Conservation (phyloP, 2,329 filamentous ascomycete genomes). For the Stagonosporopsis vannaccii region DNA sequence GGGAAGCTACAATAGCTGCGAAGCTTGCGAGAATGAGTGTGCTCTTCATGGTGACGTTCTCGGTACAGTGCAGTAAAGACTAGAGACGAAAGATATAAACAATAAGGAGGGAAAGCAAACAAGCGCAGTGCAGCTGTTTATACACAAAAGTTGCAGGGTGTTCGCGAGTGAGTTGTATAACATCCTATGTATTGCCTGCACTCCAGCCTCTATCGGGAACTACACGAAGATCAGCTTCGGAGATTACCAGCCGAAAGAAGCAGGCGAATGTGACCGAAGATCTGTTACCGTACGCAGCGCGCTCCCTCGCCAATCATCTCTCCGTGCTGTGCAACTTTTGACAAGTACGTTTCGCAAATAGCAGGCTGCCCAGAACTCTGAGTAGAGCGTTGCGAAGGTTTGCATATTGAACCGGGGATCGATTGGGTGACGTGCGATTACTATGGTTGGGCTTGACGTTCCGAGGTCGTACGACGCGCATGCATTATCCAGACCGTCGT, state of each 20-base stretch:
- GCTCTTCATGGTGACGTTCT: slow-evolving; percentile 34
- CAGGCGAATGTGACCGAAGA: slow-evolving; percentile 8
- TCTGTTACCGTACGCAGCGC: not conserved
- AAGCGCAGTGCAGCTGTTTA: slow-evolving; percentile 1
- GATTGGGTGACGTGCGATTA: not conserved
- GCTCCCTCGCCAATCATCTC: slow-evolving; percentile 2
- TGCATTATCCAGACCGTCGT: not conserved
- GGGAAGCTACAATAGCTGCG: slow-evolving; percentile 49
- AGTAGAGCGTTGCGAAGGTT: not conserved
- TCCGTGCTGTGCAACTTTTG: slow-evolving; percentile 6
- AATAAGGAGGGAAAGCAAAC: not conserved
- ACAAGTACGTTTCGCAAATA: not conserved
- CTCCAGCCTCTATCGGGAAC: not conserved
- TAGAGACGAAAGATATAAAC: not conserved
- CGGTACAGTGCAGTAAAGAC: not conserved
- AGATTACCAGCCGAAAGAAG: slow-evolving; percentile 11
- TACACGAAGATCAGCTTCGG: slow-evolving; percentile 4
- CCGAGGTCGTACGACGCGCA: slow-evolving; percentile 6
- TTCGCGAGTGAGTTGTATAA: not conserved
- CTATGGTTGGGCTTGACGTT: not conserved
- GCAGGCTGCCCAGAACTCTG: not conserved
- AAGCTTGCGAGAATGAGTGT: slow-evolving; percentile 40
- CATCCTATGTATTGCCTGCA: slow-evolving; percentile 1
- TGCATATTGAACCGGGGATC: not conserved
- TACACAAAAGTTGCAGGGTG: not conserved